Percentiles rank a stretch among this genome's conserved stretches.
Evolutionary conservation across 1,284 basidiomycete genomes (phyloP).

Genomic region (Pyrrhoderma lamaoense): DNA sequence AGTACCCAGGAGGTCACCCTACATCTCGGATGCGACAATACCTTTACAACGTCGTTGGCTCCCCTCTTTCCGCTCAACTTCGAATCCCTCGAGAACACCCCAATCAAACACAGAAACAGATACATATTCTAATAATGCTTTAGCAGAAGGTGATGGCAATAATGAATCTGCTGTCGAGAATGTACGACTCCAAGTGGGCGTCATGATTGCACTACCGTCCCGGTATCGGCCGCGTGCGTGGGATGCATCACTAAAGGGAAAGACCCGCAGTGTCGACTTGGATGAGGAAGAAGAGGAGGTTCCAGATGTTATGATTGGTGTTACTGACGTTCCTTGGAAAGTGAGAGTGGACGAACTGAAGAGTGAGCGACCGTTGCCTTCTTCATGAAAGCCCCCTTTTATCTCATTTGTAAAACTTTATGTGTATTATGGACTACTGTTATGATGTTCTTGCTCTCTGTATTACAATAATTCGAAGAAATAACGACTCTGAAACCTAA

Average conservation of each 20-base stretch:
- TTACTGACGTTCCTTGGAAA: slow-evolving; percentile 30
- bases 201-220: slow-evolving; percentile 59
- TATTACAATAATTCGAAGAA: too few species aligned
- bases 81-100: slow-evolving; percentile 23
- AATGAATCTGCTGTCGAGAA: slow-evolving; percentile 29
- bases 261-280: slow-evolving; percentile 21
- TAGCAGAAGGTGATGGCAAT: slow-evolving; percentile 30
- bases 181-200: slow-evolving; percentile 39
- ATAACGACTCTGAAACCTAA: too few species aligned
- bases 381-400: too few species aligned
- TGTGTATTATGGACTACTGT: too few species aligned
- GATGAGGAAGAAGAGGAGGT: slow-evolving; percentile 31
- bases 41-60: slow-evolving; percentile 4
- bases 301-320: slow-evolving; percentile 41
- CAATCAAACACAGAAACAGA: background rate
- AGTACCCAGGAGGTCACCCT: background rate
- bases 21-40: background rate
- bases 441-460: too few species aligned
- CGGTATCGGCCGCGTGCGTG: slow-evolving; percentile 25
- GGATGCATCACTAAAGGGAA: slow-evolving; percentile 25
- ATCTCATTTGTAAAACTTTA: too few species aligned
- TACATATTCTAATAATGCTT: slow-evolving; percentile 22
- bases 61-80: slow-evolving; percentile 18
- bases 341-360: background rate
- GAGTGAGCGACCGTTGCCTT: background rate